phyloP scores from a whole-genome alignment of 2,329 filamentous ascomycete species.

The Magnaporthiopsis incrustans region DNA sequence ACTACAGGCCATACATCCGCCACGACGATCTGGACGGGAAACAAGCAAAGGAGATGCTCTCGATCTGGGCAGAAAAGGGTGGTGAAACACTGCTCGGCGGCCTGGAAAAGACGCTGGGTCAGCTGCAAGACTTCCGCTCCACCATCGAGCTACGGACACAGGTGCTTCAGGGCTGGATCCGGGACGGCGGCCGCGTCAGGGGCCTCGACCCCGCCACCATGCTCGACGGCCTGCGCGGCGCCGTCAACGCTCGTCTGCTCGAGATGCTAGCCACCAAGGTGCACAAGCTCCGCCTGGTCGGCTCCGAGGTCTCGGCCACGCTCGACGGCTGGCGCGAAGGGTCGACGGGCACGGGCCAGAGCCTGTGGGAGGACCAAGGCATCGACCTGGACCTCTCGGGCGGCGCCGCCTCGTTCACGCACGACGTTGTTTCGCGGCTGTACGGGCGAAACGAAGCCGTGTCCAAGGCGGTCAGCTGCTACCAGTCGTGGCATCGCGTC shows the following conservation, averaged over 20 bases:
- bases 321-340: constrained; percentile 52
- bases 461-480: constrained; percentile 51
- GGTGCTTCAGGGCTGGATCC: constrained; percentile 68
- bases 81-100: constrained; percentile 54
- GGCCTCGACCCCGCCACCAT: constrained; percentile 62
- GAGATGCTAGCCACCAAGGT: constrained; percentile 56
- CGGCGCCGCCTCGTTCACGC: constrained; percentile 61
- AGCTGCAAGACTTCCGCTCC: constrained; percentile 56
- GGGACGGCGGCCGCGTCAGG: constrained; percentile 53
- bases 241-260: constrained; percentile 61
- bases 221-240: constrained; percentile 58
- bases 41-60: constrained; percentile 52
- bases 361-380: constrained; percentile 61
- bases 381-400: constrained; percentile 57
- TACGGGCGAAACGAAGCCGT: constrained; percentile 66
- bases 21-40: constrained; percentile 64
- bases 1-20: constrained; percentile 80
- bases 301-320: constrained; percentile 53
- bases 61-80: constrained; percentile 54
- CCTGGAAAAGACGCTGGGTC: constrained; percentile 49
- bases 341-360: constrained; percentile 38
- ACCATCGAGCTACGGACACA: constrained; percentile 63
- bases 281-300: constrained; percentile 55
- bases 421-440: constrained; percentile 58
- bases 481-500: constrained; percentile 65